Evolutionary conservation across 208 protist species (phyloP), one percentile per base, ranked within the genome.

Genomic region (Lotmaria passim): DNA sequence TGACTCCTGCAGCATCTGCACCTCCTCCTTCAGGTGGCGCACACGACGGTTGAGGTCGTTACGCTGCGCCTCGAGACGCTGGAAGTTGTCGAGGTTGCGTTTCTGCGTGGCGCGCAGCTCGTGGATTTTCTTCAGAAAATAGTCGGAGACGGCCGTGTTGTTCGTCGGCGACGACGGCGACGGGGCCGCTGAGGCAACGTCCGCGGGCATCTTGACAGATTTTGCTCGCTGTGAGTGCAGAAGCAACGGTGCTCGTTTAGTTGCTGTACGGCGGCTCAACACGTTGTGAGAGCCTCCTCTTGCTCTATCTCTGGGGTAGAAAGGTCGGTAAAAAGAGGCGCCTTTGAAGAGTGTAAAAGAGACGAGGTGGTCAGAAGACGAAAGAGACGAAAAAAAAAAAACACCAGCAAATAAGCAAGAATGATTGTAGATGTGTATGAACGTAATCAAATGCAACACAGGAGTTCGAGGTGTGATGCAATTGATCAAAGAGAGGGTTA

Each of bases 21-120:
- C 90, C 82, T 99, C 99, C 69, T 99, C 99, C 51, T 98, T 97
- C n/a, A 99, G 89, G 60, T 97, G 78, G 26, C 98, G 89, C 52
- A 99, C 98, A 19, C 87, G 86, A 52, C 88, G 89, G 76, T 97
- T 97, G 26, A 95, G 81, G 53, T 95, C 93, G 78, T 93, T 96
- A 14, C 93, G 86, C 73, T 94, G 88, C 12, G 86, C 87, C 67
- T 94, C 89, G 28, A 97, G 79, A 0, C 91, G 87, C 50, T 93
- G 79, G 57, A 91, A 96, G 73, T 96, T 90, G 65, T 96, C 91
- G 17, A 82, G 73, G 53, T 86, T 83, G 34, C 91, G 79, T 75
- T 95, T 96, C 72, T 96, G 87, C 21, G 86, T 86, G 6, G 91
- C 86, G 31, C 85, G 90, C n/a, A 94, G 74, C 68, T 97, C 93